phyloP scores from a whole-genome alignment of 176 grass and related monocot genomes.

The Olyra latifolia region DNA sequence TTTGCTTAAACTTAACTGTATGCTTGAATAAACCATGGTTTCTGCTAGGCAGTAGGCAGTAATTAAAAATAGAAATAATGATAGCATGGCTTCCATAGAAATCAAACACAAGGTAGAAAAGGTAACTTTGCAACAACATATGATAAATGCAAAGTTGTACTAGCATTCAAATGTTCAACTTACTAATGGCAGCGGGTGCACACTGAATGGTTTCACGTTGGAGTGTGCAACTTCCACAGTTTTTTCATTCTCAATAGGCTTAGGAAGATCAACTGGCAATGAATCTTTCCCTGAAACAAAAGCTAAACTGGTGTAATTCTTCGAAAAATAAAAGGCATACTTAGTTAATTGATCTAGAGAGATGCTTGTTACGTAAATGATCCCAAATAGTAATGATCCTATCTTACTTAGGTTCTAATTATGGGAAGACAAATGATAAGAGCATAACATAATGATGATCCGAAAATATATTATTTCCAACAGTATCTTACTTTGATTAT shows the following conservation, averaged over 20 bases:
- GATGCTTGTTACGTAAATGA: not conserved
- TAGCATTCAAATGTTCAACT: constrained; percentile 26
- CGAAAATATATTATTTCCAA: not conserved
- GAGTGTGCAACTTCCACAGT: constrained; percentile 45
- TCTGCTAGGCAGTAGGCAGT: not conserved
- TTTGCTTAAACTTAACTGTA: not conserved
- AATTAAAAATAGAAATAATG: not conserved
- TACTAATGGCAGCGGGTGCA: constrained; percentile 61
- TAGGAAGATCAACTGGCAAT: constrained; percentile 73
- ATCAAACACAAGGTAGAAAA: constrained; percentile 4
- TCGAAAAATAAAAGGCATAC: constrained; percentile 2
- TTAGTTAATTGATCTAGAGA: constrained; percentile 15
- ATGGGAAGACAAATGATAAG: constrained; percentile 4
- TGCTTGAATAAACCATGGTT: not conserved
- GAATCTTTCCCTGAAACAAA: constrained; percentile 79
- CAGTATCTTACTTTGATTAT: not conserved
- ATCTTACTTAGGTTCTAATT: constrained; percentile 25
- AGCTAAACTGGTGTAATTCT: constrained; percentile 25
- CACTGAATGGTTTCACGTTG: constrained; percentile 67
- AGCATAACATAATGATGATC: not conserved
- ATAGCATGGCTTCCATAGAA: not conserved
- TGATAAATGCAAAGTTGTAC: constrained; percentile 9
- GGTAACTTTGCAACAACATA: not conserved
- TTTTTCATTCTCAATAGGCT: constrained; percentile 55
- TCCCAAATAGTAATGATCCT: constrained; percentile 13